Evolutionary conservation across 257 asterid species (phyloP).

Genomic region (Solanum ossicruentum): DNA sequence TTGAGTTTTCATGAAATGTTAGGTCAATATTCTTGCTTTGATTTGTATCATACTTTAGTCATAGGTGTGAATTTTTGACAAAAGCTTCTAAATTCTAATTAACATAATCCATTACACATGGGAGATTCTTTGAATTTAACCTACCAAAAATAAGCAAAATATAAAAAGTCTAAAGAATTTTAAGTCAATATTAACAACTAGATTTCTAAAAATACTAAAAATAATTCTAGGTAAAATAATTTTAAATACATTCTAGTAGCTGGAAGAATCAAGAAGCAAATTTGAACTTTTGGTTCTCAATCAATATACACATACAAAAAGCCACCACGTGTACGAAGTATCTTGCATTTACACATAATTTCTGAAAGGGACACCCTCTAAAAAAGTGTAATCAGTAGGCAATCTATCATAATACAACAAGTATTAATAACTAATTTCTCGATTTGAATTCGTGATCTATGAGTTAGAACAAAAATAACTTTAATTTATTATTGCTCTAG

Average conservation of each 20-base stretch:
- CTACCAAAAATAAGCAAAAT: background rate
- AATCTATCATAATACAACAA: background rate
- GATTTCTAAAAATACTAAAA: background rate
- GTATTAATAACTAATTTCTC: background rate
- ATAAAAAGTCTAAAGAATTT: background rate
- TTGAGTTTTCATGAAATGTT: background rate
- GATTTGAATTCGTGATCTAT: background rate
- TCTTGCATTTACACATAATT: background rate
- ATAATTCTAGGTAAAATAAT: background rate
- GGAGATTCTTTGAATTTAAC: background rate
- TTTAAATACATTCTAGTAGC: background rate
- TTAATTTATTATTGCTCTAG: background rate
- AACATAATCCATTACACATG: background rate
- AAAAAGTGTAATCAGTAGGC: background rate
- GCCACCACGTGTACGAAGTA: background rate
- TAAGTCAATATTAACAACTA: background rate
- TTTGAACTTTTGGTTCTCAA: background rate
- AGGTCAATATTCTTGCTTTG: background rate
- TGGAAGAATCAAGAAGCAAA: background rate
- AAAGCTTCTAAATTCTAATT: background rate
- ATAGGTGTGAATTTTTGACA: background rate
- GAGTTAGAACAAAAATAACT: background rate
- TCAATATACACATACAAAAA: background rate
- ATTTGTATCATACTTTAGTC: background rate
- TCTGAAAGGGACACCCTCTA: fast-evolving